Base-by-base conservation (phyloP, 2,329 filamentous ascomycete species). In the Lachnellula hyalina region DNA sequence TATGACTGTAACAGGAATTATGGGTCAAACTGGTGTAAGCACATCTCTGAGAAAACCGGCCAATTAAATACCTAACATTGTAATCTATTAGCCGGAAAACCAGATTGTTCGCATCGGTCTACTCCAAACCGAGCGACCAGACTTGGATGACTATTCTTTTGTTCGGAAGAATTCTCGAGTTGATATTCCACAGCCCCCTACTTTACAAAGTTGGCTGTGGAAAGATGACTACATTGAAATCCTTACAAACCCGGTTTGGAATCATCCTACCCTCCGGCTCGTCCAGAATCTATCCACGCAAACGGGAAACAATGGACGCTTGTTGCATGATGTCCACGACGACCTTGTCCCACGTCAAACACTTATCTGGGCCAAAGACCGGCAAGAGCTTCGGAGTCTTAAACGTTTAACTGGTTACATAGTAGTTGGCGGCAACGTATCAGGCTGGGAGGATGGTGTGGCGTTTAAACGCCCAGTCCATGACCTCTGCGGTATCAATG, bases 321-420 rank as follows among this genome's bases (percentile, higher is more conserved):
- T n/a, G 9, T 48, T 14, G 32, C 25, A 6, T 32, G 17, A 50
- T 11, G 4, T 38, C 12, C 48, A 35, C n/a, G 25, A 42, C 14
- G 36, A 55, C 25, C 17, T 55, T 11, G 38, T 55, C 14, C 44
- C 49, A 8, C 45, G 53, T 12, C 42, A 55, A 44, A 45, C 53
- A 19, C 50, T 55, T 7, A 40, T 52, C 23, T 55, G 53, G 53
- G 53, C 53, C 19, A 55, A 53, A 32, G 50, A 55, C 11, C 8
- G 14, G 23, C 15, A 14, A 17, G 53, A 55, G 36, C 45, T 55
- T 19, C 53, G 36, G 2, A 38, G 15, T n/a, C 49, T 55, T 32
- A 35, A n/a, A n/a, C 28, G 45, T 17, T 34, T 55, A 3, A 41
- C 53, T 23, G 51, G 38, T 5, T 55, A 52, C 45, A 25, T 47